Conservation (phyloP, 2,329 filamentous ascomycete species). For the Clonostachys sp. region DNA sequence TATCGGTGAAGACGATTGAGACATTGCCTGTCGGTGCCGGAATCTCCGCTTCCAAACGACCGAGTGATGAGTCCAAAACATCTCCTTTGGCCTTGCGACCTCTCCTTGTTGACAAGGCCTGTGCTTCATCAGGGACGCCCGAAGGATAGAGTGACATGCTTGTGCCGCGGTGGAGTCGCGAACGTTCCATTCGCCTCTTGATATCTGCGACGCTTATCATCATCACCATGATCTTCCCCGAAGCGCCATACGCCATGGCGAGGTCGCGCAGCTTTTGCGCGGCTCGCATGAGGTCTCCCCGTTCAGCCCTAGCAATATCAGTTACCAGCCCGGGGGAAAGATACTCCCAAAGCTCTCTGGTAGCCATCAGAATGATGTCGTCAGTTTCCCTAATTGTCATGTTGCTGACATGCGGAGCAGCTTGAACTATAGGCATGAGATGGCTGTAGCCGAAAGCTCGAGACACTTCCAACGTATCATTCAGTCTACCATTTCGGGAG, state of each 20-base stretch:
- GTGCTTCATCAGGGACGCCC: conserved; percentile 64
- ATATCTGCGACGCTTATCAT: conserved; percentile 90
- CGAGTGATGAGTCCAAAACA: conserved; percentile 80
- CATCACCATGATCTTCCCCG: conserved; percentile 98
- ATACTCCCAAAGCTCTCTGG: conserved; percentile 92
- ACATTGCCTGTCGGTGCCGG: conserved; percentile 87
- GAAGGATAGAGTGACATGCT: conserved; percentile 83
- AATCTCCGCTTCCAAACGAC: conserved; percentile 83
- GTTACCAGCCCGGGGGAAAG: conserved; percentile 85
- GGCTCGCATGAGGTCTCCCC: conserved; percentile 87
- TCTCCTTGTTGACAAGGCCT: conserved; percentile 34
- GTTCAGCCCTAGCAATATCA: conserved; percentile 83
- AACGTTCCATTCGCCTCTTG: conserved; percentile 74
- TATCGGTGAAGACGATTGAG: conserved; percentile 95
- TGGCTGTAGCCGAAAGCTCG: conserved; percentile 93
- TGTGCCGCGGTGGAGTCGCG: conserved; percentile 67
- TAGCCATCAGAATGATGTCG: conserved; percentile 89
- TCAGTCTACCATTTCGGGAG: conserved; percentile 87
- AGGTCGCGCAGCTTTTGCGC: conserved; percentile 92
- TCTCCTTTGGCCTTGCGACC: conserved; percentile 59
- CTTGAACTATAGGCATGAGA: conserved; percentile 87
- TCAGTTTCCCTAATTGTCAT: conserved; percentile 80
- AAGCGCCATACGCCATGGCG: conserved; percentile 91
- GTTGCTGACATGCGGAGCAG: conserved; percentile 78
- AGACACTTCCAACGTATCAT: conserved; percentile 87